phyloP scores from a whole-genome alignment of 163 green algal species.

The Volvox carteri region DNA sequence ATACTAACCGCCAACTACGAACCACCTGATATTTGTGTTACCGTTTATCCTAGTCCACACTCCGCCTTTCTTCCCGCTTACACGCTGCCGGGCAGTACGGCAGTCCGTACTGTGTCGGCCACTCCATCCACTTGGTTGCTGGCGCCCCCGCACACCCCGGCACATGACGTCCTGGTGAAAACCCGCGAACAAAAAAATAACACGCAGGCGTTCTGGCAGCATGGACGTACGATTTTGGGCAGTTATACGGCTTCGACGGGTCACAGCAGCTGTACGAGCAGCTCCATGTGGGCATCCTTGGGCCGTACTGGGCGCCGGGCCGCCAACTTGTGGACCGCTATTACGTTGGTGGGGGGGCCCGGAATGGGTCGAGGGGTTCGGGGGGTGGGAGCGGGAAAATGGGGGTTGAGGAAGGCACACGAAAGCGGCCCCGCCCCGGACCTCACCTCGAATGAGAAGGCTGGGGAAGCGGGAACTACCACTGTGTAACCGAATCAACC shows the following conservation, averaged over 20 bases:
- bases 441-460: too few species aligned
- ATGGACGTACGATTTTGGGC: constrained; percentile 43
- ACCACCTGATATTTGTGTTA: too few species aligned
- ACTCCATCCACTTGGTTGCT: background rate
- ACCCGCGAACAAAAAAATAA: too few species aligned
- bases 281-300: constrained; percentile 28
- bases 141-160: background rate
- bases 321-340: constrained; percentile 22
- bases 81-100: too few species aligned
- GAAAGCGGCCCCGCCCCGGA: too few species aligned
- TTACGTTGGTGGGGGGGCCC: constrained; percentile 17
- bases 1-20: too few species aligned
- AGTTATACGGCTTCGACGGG: constrained; percentile 15
- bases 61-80: too few species aligned
- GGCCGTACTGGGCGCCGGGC: constrained; percentile 14
- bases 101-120: too few species aligned
- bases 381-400: background rate
- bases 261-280: constrained; percentile 2
- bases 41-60: too few species aligned
- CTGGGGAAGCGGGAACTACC: too few species aligned
- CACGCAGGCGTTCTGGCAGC: constrained; percentile 38
- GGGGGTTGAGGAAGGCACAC: too few species aligned
- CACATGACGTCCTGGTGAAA: background rate
- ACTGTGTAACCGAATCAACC: too few species aligned
- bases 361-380: background rate